Conservation (phyloP, 2,329 filamentous ascomycete species). For the Zarea fungicola region DNA sequence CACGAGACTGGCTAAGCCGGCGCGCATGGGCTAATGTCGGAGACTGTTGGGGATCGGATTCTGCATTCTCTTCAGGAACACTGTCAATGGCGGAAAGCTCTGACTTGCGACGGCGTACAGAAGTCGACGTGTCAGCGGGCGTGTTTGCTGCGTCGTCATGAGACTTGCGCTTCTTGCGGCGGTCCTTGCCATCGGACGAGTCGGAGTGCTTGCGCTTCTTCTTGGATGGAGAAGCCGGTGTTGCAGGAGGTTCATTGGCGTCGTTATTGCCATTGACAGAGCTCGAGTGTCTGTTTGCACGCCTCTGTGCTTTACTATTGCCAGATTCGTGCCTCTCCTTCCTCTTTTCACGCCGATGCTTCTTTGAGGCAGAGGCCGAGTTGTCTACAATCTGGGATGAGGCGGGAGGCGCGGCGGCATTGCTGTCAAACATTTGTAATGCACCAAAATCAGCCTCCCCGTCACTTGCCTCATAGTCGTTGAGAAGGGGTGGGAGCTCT, state of each 20-base stretch:
- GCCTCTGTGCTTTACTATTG: constrained; percentile 16
- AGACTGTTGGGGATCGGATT: constrained; percentile 21
- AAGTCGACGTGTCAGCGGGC: constrained; percentile 14
- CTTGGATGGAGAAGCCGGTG: constrained; percentile 16
- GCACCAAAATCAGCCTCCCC: constrained; percentile 29
- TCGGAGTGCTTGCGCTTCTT: constrained; percentile 30
- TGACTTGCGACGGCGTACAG: constrained; percentile 13
- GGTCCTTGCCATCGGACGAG: constrained; percentile 25
- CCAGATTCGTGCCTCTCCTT: constrained; percentile 18
- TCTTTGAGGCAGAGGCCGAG: constrained; percentile 19
- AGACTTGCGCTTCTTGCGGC: constrained; percentile 28
- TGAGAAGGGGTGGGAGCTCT: constrained; percentile 15
- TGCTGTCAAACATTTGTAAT: constrained; percentile 36
- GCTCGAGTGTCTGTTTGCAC: constrained; percentile 11
- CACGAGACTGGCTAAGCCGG: constrained; percentile 22
- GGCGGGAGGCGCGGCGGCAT: constrained; percentile 27
- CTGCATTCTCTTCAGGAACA: constrained; percentile 14
- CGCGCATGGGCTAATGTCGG: constrained; percentile 24
- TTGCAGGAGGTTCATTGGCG: background rate
- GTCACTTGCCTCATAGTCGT: constrained; percentile 19
- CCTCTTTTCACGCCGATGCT: constrained; percentile 28
- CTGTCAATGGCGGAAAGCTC: constrained; percentile 17
- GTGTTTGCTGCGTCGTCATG: constrained; percentile 18
- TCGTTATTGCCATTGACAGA: background rate
- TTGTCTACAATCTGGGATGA: constrained; percentile 24